Conservation (phyloP, 768 basidiomycete genomes). For the Lanmaoa rubissima region DNA sequence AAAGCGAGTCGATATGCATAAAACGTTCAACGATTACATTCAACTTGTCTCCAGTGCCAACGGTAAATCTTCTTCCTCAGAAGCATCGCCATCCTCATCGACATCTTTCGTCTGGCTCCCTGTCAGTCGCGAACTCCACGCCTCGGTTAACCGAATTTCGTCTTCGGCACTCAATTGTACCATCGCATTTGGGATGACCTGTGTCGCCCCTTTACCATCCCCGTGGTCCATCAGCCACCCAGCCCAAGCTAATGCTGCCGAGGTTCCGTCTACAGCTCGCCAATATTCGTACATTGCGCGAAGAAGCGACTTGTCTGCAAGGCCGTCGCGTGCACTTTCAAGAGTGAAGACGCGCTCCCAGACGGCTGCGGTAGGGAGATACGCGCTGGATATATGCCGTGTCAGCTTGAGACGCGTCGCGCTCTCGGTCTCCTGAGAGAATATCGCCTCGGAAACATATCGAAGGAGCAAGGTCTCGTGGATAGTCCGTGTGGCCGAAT, state of each 20-base stretch:
- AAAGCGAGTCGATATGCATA: background rate
- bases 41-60: slow-evolving; percentile 10
- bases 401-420: slow-evolving; percentile 29
- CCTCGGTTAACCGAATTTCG: slow-evolving; percentile 35
- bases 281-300: slow-evolving; percentile 41
- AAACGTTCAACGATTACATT: background rate
- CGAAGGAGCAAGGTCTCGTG: slow-evolving; percentile 49
- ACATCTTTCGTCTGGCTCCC: slow-evolving; percentile 3
- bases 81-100: slow-evolving; percentile 4
- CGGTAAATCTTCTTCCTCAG: slow-evolving; percentile 16
- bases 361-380: slow-evolving; percentile 42
- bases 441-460: slow-evolving; percentile 38
- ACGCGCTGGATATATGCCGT: slow-evolving; percentile 40
- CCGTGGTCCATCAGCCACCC: slow-evolving; percentile 44
- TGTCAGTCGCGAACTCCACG: slow-evolving; percentile 32
- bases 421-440: slow-evolving; percentile 18
- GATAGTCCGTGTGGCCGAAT: slow-evolving; percentile 36
- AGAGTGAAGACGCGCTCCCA: slow-evolving; percentile 44
- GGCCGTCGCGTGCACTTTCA: slow-evolving; percentile 20
- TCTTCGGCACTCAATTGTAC: slow-evolving; percentile 26
- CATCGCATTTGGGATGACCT: slow-evolving; percentile 35
- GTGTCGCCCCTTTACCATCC: slow-evolving; percentile 40
- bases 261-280: slow-evolving; percentile 37
- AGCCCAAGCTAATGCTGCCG: slow-evolving; percentile 45
- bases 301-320: slow-evolving; percentile 19